These are phyloP conservation scores for Cicer bijugum DNA, from an alignment of 306 rosid genomes.

Conservation along the genomic window DNA sequence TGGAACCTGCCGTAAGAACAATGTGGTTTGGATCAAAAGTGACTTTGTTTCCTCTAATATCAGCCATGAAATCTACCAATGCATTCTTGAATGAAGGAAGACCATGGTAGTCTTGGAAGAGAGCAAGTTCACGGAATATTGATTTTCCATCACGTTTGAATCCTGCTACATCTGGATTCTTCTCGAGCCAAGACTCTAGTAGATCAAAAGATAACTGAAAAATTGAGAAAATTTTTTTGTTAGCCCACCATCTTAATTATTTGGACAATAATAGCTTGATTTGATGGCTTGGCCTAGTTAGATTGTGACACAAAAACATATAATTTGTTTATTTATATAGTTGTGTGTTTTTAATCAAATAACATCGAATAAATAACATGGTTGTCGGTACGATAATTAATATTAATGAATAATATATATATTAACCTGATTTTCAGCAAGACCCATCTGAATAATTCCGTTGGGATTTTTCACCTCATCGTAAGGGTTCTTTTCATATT, in stretches of 20 bases:
- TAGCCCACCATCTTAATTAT: conserved; percentile 42
- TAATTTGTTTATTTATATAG: conserved; percentile 11
- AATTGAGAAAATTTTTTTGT: conserved; percentile 26
- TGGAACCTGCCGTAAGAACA: conserved; percentile 82
- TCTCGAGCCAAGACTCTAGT: conserved; percentile 73
- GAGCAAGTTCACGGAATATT: conserved; percentile 86
- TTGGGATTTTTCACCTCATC: conserved; percentile 67
- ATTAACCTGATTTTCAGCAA: conserved; percentile 89
- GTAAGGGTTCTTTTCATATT: conserved; percentile 84
- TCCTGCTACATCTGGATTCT: conserved; percentile 77
- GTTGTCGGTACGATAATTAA: neutral
- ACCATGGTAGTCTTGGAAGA: conserved; percentile 95
- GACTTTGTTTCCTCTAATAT: conserved; percentile 73
- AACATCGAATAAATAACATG: conserved; percentile 8
- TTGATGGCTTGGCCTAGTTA: conserved; percentile 31
- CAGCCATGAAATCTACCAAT: conserved; percentile 79
- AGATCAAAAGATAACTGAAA: conserved; percentile 87
- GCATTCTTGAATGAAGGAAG: conserved; percentile 84
- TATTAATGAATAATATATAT: neutral
- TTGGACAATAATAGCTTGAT: conserved; percentile 10
- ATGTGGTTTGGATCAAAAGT: conserved; percentile 68
- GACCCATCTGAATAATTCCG: conserved; percentile 98
- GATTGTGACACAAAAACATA: conserved; percentile 34
- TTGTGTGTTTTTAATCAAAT: neutral
- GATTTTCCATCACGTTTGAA: conserved; percentile 78